Conservation (phyloP, 1,139 yeast genomes). For the Pichia sp. region DNA sequence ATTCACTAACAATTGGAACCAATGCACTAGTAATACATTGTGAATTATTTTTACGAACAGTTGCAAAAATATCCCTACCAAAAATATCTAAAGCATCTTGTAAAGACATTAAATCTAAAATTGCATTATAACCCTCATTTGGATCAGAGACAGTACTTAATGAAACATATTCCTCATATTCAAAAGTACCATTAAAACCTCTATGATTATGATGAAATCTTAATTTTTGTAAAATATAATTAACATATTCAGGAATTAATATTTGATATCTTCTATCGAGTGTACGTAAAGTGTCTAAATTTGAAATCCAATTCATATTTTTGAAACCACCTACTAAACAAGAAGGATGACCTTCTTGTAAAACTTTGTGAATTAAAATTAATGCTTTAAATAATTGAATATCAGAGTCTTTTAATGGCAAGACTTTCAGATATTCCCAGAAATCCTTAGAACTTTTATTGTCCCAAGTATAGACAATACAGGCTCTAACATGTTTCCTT, state of each 20-base stretch:
- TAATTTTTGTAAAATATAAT: slow-evolving; percentile 63
- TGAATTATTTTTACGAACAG: slow-evolving; percentile 37
- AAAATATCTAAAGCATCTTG: slow-evolving; percentile 83
- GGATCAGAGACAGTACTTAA: slow-evolving; percentile 87
- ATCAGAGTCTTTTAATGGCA: slow-evolving; percentile 77
- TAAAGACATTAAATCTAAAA: slow-evolving; percentile 76
- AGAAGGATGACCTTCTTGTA: slow-evolving; percentile 93
- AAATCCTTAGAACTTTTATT: slow-evolving; percentile 80
- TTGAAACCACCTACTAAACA: slow-evolving; percentile 77
- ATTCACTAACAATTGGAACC: slow-evolving; percentile 89
- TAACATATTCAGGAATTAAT: slow-evolving; percentile 72
- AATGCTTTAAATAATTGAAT: slow-evolving; percentile 84
- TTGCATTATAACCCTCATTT: slow-evolving; percentile 90
- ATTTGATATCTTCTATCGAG: slow-evolving; percentile 50
- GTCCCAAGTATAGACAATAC: slow-evolving; percentile 96
- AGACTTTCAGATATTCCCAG: slow-evolving; percentile 77
- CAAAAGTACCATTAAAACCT: slow-evolving; percentile 92
- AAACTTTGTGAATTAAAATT: slow-evolving; percentile 83
- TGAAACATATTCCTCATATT: slow-evolving; percentile 90
- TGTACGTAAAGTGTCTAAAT: slow-evolving; percentile 38
- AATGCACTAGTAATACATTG: slow-evolving; percentile 84
- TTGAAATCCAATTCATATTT: slow-evolving; percentile 59
- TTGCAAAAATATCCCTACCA: slow-evolving; percentile 71
- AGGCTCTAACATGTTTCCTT: slow-evolving; percentile 89
- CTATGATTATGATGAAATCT: slow-evolving; percentile 80